A percentile compares a stretch with the other conserved stretches of the same genome.
Conservation (phyloP, 129 eudicot species). For the Flaveria bidentis region DNA sequence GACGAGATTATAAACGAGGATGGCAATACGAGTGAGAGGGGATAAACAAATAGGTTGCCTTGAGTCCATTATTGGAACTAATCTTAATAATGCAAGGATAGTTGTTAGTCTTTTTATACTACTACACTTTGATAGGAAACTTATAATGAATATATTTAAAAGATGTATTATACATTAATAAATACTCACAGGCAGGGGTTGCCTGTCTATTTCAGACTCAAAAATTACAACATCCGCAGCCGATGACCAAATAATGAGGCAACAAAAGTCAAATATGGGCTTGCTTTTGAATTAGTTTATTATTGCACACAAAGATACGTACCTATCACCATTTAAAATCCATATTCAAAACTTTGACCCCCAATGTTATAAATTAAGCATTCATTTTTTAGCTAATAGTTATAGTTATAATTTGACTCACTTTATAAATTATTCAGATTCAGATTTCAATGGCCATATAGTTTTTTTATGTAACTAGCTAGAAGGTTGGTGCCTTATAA, state of each 20-base stretch:
- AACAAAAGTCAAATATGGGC: neutral
- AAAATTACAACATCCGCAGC: neutral
- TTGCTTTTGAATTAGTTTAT: neutral
- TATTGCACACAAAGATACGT: too few species aligned
- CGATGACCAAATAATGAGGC: neutral
- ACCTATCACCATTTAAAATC: too few species aligned
- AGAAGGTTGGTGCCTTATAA: too few species aligned
- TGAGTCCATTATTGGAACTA: neutral
- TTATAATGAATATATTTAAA: too few species aligned
- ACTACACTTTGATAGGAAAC: too few species aligned
- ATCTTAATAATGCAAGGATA: neutral
- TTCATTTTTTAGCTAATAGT: too few species aligned
- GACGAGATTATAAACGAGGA: neutral
- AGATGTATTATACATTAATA: neutral
- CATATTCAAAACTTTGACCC: too few species aligned
- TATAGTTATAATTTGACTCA: too few species aligned
- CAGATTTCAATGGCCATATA: too few species aligned
- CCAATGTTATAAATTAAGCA: too few species aligned
- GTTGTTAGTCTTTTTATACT: neutral
- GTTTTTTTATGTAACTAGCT: too few species aligned
- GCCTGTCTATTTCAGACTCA: neutral
- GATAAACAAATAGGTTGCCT: neutral
- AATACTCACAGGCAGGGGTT: neutral
- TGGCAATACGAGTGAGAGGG: neutral
- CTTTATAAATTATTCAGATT: too few species aligned